Evolutionary conservation across 2,329 filamentous ascomycete species (phyloP).

Genomic region (Xylariales sp.): DNA sequence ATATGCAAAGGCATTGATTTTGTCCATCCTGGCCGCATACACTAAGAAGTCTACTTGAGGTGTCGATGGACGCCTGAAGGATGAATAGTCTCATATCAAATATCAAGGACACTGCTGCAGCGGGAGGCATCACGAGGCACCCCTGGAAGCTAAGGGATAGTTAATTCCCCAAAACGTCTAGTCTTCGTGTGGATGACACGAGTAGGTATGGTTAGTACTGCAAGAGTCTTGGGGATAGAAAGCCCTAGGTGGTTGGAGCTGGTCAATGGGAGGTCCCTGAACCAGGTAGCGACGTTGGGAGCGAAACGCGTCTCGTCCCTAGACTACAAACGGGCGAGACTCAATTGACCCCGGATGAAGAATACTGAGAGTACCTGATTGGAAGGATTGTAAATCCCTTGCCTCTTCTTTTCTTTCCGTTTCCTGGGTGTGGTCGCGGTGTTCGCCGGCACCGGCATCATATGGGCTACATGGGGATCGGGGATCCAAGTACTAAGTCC

Average conservation of each 20-base stretch:
- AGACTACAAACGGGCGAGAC: slow-evolving; percentile 30
- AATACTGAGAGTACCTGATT: slow-evolving; percentile 6
- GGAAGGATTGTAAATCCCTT: slow-evolving; percentile 12
- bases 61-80: slow-evolving; percentile 34
- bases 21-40: slow-evolving; percentile 27
- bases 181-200: slow-evolving; percentile 11
- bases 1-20: slow-evolving; percentile 27
- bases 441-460: slow-evolving; percentile 28
- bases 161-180: slow-evolving; percentile 31
- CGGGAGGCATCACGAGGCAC: slow-evolving; percentile 31
- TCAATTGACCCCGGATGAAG: slow-evolving; percentile 5
- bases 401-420: slow-evolving; percentile 10
- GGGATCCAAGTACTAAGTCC: slow-evolving; percentile 16
- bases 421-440: slow-evolving; percentile 17
- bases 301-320: slow-evolving; percentile 18
- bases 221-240: slow-evolving; percentile 21
- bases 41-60: slow-evolving; percentile 17
- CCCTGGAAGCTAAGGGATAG: slow-evolving; percentile 28
- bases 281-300: slow-evolving; percentile 12
- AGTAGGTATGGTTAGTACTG: slow-evolving; percentile 17
- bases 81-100: slow-evolving; percentile 30
- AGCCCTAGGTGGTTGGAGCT: slow-evolving; percentile 9
- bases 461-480: slow-evolving; percentile 9
- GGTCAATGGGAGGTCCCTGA: slow-evolving; percentile 14
- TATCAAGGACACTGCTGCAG: slow-evolving; percentile 26